Evolutionary conservation across 179 eudicot genomes (phyloP), one percentile per base, ranked within the genome.

Genomic region (Spergularia azorica): DNA sequence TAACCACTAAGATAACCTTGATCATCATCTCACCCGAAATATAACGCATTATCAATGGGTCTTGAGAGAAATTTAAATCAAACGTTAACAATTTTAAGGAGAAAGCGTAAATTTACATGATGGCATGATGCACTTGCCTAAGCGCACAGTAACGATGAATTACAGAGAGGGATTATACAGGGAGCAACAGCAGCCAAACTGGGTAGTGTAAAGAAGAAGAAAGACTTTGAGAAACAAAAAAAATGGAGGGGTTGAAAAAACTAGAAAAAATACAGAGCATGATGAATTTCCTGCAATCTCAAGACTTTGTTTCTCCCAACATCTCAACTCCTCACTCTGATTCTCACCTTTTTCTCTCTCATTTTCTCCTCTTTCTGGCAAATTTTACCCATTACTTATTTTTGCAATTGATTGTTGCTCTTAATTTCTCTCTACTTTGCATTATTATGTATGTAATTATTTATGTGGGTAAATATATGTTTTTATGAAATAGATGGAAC

Each of bases 351-450:
- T 93, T 93, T 72, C 85, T 93, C 74, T 84, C 91, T 13, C 77
- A 87, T 46, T 84, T 91, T 78, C 78, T 82, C 82, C 89, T 83
- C 67, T 81, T 93, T 65, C n/a, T 93, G 92, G 97, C 91, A 62
- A 15, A 21, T 52, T 17, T 54, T 10, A 26, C 8, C 48, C 48
- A 43, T 43, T 5, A 1, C 14, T 1, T 39, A 16, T 46, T 8
- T n/a, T 39, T n/a, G 2, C 17, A 48, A 55, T 52, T 32, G 14
- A 13, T 72, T 5, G n/a, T 4, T 65, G 13, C 63, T 20, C 15
- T 71, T 6, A 39, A 20, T 20, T n/a, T 12, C 63, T 63, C 5
- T 46, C 0, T 48, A 0, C 51, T 20, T 41, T 43, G 11, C 20
- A 9, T 50, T 15, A 0, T 14, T 15, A 57, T 6, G 3, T 21